Conservation (phyloP, 2,329 filamentous ascomycete genomes). For the Aspergillus ruber region DNA sequence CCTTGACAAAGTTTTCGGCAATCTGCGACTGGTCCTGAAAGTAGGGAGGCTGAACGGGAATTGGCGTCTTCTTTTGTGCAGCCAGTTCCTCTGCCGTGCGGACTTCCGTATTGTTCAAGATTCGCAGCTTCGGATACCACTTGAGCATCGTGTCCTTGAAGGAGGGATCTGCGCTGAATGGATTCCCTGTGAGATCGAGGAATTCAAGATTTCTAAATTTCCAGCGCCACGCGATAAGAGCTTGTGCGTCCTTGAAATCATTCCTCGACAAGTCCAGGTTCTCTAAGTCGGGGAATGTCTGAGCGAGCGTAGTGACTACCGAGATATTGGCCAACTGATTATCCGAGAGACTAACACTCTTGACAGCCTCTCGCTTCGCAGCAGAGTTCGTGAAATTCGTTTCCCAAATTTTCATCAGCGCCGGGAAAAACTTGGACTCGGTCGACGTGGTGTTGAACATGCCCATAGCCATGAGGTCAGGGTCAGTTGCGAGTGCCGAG, state of each 20-base stretch:
- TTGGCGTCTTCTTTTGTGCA: slow-evolving; percentile 53
- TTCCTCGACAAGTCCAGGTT: slow-evolving; percentile 88
- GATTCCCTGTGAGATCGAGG: slow-evolving; percentile 70
- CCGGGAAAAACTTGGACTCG: slow-evolving; percentile 83
- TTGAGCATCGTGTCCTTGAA: slow-evolving; percentile 64
- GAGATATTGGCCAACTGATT: slow-evolving; percentile 70
- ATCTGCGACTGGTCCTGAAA: slow-evolving; percentile 70
- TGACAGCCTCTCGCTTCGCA: slow-evolving; percentile 69
- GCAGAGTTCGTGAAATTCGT: slow-evolving; percentile 64
- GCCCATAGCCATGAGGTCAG: slow-evolving; percentile 64
- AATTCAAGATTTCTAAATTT: slow-evolving; percentile 75
- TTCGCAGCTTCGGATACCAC: slow-evolving; percentile 76
- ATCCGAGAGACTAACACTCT: slow-evolving; percentile 72
- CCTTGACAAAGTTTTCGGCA: slow-evolving; percentile 66
- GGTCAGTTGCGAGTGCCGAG: slow-evolving; percentile 67
- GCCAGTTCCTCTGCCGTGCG: slow-evolving; percentile 65
- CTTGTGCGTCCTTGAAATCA: slow-evolving; percentile 61
- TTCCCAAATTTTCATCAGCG: slow-evolving; percentile 81
- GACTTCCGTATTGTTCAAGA: slow-evolving; percentile 68
- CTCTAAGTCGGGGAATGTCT: slow-evolving; percentile 75
- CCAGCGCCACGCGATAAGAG: slow-evolving; percentile 68
- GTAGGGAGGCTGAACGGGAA: slow-evolving; percentile 56
- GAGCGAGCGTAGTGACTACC: slow-evolving; percentile 67
- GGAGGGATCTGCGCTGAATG: slow-evolving; percentile 57
- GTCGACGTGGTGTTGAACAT: slow-evolving; percentile 67